phyloP scores from a whole-genome alignment of 257 asterid species.

The Capsicum rhomboideum region DNA sequence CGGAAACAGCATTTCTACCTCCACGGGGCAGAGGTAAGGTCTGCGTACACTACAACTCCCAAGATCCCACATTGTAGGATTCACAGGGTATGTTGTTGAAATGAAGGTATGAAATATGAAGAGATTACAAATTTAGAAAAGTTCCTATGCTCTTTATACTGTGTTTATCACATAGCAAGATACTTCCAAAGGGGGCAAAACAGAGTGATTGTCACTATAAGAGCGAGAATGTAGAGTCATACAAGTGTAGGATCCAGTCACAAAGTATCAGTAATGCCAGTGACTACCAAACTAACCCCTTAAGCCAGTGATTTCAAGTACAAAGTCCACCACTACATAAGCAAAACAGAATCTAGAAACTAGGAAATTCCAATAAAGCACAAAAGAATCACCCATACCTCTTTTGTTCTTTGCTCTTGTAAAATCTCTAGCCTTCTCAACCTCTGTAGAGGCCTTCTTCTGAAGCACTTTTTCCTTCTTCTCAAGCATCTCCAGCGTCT shows the following conservation, averaged over 20 bases:
- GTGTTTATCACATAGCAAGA: background rate
- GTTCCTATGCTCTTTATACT: background rate
- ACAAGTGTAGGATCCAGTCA: background rate
- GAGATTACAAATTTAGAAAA: background rate
- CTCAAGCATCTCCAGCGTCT: constrained; percentile 25
- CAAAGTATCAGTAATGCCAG: background rate
- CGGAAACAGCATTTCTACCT: too few species aligned
- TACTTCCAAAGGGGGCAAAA: too few species aligned
- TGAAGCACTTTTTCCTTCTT: constrained; percentile 19
- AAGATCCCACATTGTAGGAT: too few species aligned
- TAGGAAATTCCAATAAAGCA: background rate
- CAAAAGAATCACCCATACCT: constrained; percentile 4
- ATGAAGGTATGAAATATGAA: background rate
- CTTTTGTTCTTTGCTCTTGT: constrained; percentile 16
- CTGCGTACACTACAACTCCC: too few species aligned
- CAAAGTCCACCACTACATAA: background rate
- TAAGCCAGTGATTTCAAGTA: background rate
- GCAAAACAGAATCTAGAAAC: background rate
- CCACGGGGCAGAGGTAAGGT: too few species aligned
- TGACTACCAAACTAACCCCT: background rate
- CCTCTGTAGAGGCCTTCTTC: constrained; percentile 20
- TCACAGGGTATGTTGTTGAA: background rate
- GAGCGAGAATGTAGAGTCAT: background rate
- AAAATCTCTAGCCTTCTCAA: constrained; percentile 15
- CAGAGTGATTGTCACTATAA: too few species aligned